Evolutionary conservation across 2,329 filamentous ascomycete genomes (phyloP).

Genomic region (Pseudogymnoascus sp.): DNA sequence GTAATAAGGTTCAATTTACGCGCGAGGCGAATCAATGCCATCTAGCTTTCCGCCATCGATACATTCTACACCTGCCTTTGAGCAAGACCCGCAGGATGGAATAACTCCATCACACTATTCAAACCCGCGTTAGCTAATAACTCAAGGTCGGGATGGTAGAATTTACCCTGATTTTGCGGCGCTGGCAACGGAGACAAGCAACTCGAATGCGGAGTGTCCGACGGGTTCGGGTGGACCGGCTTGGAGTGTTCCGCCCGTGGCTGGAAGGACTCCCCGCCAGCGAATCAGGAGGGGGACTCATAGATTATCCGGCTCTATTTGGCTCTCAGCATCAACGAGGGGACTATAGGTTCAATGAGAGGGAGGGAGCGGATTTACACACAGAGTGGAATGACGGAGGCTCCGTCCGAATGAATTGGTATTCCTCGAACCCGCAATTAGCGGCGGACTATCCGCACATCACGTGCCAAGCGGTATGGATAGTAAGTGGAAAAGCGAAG

Average conservation of each 20-base stretch:
- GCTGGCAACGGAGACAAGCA: constrained; percentile 33
- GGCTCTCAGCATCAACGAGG: neutral
- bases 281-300: neutral
- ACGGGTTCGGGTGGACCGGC: neutral
- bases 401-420: neutral
- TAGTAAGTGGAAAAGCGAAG: too few species aligned
- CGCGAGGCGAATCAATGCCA: constrained; percentile 34
- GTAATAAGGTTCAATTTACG: constrained; percentile 24
- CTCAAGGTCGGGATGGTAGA: neutral
- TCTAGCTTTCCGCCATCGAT: constrained; percentile 37
- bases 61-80: constrained; percentile 34
- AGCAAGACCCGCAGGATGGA: constrained; percentile 37
- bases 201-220: constrained; percentile 12
- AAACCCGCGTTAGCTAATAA: neutral
- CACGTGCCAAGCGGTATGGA: neutral
- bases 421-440: neutral
- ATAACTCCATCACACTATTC: constrained; percentile 37
- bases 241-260: neutral
- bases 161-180: constrained; percentile 40
- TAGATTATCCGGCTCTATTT: neutral
- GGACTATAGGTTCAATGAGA: neutral
- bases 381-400: neutral
- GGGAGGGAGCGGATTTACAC: neutral
- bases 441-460: neutral
- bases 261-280: neutral